phyloP scores from a whole-genome alignment of 2,329 filamentous ascomycete species.

The Cladophialophora psammophila region DNA sequence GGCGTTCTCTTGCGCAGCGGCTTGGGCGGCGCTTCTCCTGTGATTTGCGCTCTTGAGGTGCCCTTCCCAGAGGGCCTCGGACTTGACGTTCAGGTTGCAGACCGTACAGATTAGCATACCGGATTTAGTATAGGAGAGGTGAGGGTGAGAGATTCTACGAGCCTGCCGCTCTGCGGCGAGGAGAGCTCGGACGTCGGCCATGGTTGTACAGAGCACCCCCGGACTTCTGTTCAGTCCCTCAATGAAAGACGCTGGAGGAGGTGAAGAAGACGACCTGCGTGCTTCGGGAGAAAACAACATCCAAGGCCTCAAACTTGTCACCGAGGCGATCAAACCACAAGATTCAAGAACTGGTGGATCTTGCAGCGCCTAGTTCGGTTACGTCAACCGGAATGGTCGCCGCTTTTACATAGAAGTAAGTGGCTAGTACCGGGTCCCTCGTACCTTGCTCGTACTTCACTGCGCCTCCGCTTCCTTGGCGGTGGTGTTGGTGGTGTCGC shows the following conservation, averaged over 20 bases:
- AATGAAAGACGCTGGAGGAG: not conserved
- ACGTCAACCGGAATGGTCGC: not conserved
- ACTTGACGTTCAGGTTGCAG: slow-evolving; percentile 70
- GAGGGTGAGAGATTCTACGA: slow-evolving; percentile 74
- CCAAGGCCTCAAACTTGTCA: not conserved
- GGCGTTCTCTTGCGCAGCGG: slow-evolving; percentile 41
- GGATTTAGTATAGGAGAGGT: slow-evolving; percentile 71
- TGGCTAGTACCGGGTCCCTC: too few relatives aligned
- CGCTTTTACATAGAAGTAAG: too few relatives aligned
- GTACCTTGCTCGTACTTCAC: not conserved
- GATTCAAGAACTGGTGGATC: not conserved
- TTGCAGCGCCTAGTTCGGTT: not conserved
- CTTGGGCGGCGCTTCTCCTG: slow-evolving; percentile 46
- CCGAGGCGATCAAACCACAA: not conserved
- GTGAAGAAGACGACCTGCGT: slow-evolving; percentile 7
- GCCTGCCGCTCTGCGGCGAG: slow-evolving; percentile 78
- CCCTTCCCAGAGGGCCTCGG: slow-evolving; percentile 71
- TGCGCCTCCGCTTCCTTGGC: slow-evolving; percentile 1
- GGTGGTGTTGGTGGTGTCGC: not conserved
- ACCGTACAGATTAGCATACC: slow-evolving; percentile 73
- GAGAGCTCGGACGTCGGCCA: slow-evolving; percentile 82
- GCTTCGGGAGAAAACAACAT: not conserved
- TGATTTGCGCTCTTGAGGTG: slow-evolving; percentile 64
- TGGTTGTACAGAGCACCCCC: slow-evolving; percentile 46
- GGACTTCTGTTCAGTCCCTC: not conserved